Base-by-base conservation (phyloP, 805 yeast species). In the Metschnikowia aberdeeniae region DNA sequence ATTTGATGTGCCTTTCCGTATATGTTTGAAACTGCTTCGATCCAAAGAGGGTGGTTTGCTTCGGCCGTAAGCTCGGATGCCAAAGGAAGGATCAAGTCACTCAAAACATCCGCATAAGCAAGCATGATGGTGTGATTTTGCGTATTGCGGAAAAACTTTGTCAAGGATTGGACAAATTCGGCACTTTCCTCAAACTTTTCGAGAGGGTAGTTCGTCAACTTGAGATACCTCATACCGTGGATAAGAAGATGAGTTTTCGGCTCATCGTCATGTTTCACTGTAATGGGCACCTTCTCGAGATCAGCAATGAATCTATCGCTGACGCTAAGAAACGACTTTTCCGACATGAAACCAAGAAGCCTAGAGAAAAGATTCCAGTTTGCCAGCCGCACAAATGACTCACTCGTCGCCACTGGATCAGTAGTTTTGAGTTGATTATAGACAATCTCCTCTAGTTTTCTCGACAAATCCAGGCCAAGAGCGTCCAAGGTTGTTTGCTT, bases 11-110 rank as follows among this genome's bases (percentile, higher is more conserved):
- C 70, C 45, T 75, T 78, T 12, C 71, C 63, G 60, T 77, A 82
- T 11, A 92, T 79, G 14, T 72, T 67, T 19, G 77, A 76, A 43
- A 89, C 78, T 0, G 97, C 93, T 34, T 81, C 86, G 0, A 84
- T 82, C 99, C 99, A 93, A 1, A 85, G 81, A 3, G 99, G 99
- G 61, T 92, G 96, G 58, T 93, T 92, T 0, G 89, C 90, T 60
- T 93, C 99, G 0, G 97, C 98, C 0, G 97, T 88, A 28, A 90
- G 73, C 1, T 81, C 73, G 7, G 88, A 92, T 0, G 97, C 95
- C 20, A 93, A 63, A 0, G 97, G 95, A 34, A 89, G 67, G 2
- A 93, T 66, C 22, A 93, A 74, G 43, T 80, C 82, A 45, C 84
- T 76, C 33, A 90, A 71, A 1, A 89, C 96, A 52, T 89, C 96